Conservation (phyloP, 1,139 yeast species). For the Scheffersomyces stambukii region DNA sequence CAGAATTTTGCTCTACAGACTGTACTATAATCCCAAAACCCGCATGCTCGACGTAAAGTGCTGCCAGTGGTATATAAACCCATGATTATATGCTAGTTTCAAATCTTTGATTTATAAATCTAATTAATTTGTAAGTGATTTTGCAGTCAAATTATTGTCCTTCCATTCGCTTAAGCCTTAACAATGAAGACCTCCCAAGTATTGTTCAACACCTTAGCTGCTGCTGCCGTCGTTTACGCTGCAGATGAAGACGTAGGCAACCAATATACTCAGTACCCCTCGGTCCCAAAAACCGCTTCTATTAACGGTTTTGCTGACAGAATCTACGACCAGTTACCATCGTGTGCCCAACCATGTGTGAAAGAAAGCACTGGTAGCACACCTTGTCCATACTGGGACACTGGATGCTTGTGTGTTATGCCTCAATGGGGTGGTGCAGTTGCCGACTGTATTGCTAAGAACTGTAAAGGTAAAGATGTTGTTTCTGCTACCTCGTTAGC, state of each 20-base stretch:
- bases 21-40: too few relatives aligned
- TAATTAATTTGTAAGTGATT: neutral
- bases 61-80: neutral
- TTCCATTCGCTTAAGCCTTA: neutral
- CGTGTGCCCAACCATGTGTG: constrained; percentile 27
- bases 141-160: neutral
- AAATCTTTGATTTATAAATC: neutral
- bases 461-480: constrained; percentile 23
- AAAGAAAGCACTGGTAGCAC: constrained; percentile 19
- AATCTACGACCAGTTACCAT: constrained; percentile 23
- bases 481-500: constrained; percentile 20
- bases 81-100: neutral
- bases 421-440: constrained; percentile 23
- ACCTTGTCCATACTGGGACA: constrained; percentile 39
- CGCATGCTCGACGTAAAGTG: neutral
- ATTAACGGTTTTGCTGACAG: constrained; percentile 43
- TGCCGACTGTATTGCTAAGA: constrained; percentile 27
- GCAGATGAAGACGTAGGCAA: constrained; percentile 4
- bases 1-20: too few relatives aligned
- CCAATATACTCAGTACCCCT: constrained; percentile 28
- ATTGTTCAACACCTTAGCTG: constrained; percentile 1
- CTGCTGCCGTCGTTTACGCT: constrained; percentile 4
- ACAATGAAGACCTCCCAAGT: constrained; percentile 2
- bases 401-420: constrained; percentile 37
- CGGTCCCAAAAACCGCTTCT: constrained; percentile 35